These are phyloP conservation scores for Ascochyta koolunga DNA, from an alignment of 2,329 filamentous ascomycete genomes.

Conservation along the genomic window DNA sequence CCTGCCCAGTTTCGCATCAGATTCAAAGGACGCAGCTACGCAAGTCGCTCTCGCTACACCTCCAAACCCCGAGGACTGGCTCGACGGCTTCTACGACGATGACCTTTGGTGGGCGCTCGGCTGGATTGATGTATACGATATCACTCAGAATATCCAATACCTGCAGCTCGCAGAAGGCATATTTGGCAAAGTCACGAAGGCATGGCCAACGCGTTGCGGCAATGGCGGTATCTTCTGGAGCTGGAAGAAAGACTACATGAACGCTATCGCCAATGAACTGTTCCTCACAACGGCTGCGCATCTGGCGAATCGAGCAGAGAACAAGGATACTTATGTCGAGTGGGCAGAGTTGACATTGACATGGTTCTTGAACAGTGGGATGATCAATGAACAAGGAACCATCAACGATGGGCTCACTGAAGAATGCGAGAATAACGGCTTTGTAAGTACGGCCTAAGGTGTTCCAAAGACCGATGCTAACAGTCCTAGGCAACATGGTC, in stretches of 20 bases:
- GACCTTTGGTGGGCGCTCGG: conserved; percentile 59
- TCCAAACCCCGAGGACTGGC: conserved; percentile 38
- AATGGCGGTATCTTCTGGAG: conserved; percentile 59
- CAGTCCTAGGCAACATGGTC: conserved; percentile 51
- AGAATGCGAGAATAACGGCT: conserved; percentile 61
- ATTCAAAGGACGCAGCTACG: conserved; percentile 1
- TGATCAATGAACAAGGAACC: conserved; percentile 55
- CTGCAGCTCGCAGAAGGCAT: conserved; percentile 56
- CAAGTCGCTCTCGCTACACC: conserved; percentile 17
- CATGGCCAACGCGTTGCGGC: conserved; percentile 50
- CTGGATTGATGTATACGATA: conserved; percentile 62
- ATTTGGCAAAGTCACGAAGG: conserved; percentile 54
- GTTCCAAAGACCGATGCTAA: background rate
- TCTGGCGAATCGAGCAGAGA: conserved; percentile 57
- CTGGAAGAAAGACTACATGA: conserved; percentile 53
- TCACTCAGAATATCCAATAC: conserved; percentile 54
- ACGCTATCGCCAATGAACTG: conserved; percentile 64
- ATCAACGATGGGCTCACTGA: conserved; percentile 61
- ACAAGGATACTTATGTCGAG: conserved; percentile 49
- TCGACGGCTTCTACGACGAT: conserved; percentile 59
- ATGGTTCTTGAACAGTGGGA: conserved; percentile 58
- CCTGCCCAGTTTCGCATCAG: conserved; percentile 13
- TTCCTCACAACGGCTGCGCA: conserved; percentile 62
- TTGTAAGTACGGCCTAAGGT: conserved; percentile 19
- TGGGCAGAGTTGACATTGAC: conserved; percentile 57